Evolutionary conservation across 2,329 filamentous ascomycete genomes (phyloP).

Genomic region (Fusarium paranaense): DNA sequence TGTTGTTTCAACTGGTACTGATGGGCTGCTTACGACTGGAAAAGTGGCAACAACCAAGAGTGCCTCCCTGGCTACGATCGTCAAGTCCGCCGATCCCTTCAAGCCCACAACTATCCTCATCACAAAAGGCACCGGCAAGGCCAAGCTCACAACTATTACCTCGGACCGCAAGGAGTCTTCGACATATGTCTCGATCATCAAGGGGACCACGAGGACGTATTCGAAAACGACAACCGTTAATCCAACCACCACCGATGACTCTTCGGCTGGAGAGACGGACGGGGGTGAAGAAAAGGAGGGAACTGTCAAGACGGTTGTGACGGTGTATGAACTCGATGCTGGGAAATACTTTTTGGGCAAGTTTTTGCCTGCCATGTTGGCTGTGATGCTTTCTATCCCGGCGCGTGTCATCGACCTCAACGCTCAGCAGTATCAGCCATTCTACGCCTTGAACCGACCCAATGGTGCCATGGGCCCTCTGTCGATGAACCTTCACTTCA

Average conservation of each 20-base stretch:
- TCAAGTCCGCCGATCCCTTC: conserved; percentile 9
- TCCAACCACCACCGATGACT: conserved; percentile 24
- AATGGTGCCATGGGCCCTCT: conserved; percentile 54
- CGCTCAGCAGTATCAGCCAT: conserved; percentile 58
- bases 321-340: conserved; percentile 35
- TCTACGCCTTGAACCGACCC: conserved; percentile 55
- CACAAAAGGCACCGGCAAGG: conserved; percentile 15
- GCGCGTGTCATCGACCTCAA: conserved; percentile 58
- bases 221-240: conserved; percentile 25
- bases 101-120: conserved; percentile 32
- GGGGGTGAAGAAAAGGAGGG: conserved; percentile 9
- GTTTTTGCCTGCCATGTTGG: conserved; percentile 56
- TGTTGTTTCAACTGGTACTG: conserved; percentile 14
- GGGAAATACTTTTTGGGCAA: conserved; percentile 54
- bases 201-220: conserved; percentile 35
- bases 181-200: conserved; percentile 33
- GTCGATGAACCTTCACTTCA: conserved; percentile 58
- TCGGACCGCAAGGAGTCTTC: conserved; percentile 33
- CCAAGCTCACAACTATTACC: conserved; percentile 33
- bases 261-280: background rate
- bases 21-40: conserved; percentile 27
- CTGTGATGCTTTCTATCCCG: conserved; percentile 55
- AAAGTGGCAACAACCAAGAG: conserved; percentile 25
- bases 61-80: conserved; percentile 26
- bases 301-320: conserved; percentile 17